Evolutionary conservation across 192 early-diverging fungal species (phyloP), one percentile per base, ranked within the genome.

Genomic region (Coemansia sp.): DNA sequence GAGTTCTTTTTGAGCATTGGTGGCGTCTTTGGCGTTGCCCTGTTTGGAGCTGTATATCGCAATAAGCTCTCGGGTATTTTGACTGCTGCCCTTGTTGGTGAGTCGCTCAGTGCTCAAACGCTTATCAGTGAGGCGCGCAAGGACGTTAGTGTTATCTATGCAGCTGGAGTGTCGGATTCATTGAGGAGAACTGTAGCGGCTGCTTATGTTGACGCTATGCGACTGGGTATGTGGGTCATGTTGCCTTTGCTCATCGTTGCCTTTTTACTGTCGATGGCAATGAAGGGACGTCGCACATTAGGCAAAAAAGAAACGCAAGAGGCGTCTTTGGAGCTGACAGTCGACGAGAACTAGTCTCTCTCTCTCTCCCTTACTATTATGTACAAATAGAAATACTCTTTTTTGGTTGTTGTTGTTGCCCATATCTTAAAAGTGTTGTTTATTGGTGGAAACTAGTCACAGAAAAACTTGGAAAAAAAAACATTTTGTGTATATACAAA

Each of bases 1-100:
- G 86, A 88, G 46, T 94, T 92, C 63, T 89, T 87, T 69, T 81
- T 90, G 53, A 87, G 86, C 66, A 85, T 90, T 35, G 91, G 90
- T 52, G 86, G 88, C 5, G 86, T 82, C 44, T 77, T 91, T 60
- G 88, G 90, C 23, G 67, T 93, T 30, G 88, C 88, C 19, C 69
- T 87, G 32, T 86, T 86, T 42, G 88, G 85, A 30, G 84, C 87
- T 13, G 77, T 88, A 13, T 84, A 89, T 68, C 87, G 87, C 77
- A 91, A 91, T 77, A 88, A 86, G 67, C 77, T 87, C 10, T 64
- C 71, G 33, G 37, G 44, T 37, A 70, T 69, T 58, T 77, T 78
- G 71, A 77, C 52, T 28, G 63, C 47, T 1, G 46, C 38, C 9
- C 57, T 73, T 3, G 42, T 62, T 30, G 62, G 52, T 11, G 66